phyloP scores from a whole-genome alignment of 1,284 basidiomycete genomes.

The Porogramme epimiltina region DNA sequence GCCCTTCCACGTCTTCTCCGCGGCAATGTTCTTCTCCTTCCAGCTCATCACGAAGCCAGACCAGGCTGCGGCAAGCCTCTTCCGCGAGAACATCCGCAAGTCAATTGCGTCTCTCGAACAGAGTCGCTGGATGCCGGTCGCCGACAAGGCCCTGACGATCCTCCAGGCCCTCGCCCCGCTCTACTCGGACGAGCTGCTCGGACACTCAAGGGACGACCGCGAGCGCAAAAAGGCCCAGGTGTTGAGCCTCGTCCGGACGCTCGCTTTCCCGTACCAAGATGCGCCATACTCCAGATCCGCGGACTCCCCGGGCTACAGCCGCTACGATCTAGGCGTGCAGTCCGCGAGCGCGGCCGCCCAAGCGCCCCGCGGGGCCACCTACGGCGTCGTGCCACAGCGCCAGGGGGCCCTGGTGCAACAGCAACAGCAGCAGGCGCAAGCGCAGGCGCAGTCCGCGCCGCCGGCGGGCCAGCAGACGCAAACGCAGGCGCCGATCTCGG shows the following conservation, averaged over 20 bases:
- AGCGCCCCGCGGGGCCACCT: conserved; percentile 2
- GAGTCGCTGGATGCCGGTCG: conserved; percentile 59
- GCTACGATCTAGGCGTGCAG: too few relatives aligned
- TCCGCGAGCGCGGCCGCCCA: too few relatives aligned
- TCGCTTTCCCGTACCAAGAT: conserved; percentile 80
- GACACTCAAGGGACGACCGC: conserved; percentile 44
- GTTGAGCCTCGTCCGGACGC: conserved; percentile 64
- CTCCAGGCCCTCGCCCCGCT: conserved; percentile 68
- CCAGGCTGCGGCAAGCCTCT: conserved; percentile 70
- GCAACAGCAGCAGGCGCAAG: conserved; percentile 9
- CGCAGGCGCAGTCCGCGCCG: conserved; percentile 7
- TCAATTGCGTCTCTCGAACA: conserved; percentile 65
- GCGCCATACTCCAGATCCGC: conserved; percentile 42
- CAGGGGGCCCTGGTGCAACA: not conserved
- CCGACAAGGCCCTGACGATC: conserved; percentile 73
- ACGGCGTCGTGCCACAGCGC: conserved; percentile 3
- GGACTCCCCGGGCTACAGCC: conserved; percentile 24
- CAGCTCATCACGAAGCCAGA: conserved; percentile 78
- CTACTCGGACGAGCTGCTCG: conserved; percentile 60
- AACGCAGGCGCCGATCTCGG: conserved; percentile 28
- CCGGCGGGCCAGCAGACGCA: conserved; percentile 4
- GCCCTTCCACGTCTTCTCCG: conserved; percentile 79
- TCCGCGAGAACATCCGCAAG: conserved; percentile 72
- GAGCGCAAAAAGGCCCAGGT: conserved; percentile 63
- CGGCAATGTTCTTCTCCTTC: conserved; percentile 86